Evolutionary conservation across 139 green algal genomes (phyloP).

Genomic region (Coccomyxa sp.): DNA sequence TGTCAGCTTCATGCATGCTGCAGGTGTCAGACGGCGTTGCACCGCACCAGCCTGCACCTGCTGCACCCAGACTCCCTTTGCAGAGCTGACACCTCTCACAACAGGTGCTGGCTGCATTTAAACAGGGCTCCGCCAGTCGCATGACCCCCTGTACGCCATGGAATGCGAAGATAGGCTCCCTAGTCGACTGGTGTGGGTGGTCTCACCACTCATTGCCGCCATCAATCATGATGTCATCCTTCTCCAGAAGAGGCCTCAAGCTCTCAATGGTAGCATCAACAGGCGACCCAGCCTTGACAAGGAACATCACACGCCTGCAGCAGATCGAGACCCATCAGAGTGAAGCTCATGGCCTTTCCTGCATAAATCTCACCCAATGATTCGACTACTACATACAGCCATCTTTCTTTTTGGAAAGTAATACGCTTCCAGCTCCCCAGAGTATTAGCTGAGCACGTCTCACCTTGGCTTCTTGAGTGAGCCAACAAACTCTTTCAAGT

Average conservation of each 20-base stretch:
- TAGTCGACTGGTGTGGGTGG: neutral
- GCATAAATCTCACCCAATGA: no score
- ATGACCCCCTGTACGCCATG: no score
- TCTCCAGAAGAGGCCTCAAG: constrained; percentile 86
- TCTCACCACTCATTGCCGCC: constrained; percentile 92
- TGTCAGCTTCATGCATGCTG: neutral
- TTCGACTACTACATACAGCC: no score
- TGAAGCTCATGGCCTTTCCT: no score
- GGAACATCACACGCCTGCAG: constrained; percentile 89
- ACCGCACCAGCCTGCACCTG: no score
- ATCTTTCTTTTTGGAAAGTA: no score
- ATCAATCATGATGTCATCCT: constrained; percentile 97
- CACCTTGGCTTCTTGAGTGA: constrained; percentile 89
- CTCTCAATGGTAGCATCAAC: constrained; percentile 92
- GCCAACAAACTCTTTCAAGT: constrained; percentile 89
- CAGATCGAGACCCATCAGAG: neutral
- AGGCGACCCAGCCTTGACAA: constrained; percentile 94
- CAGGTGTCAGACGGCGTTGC: neutral
- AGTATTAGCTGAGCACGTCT: neutral
- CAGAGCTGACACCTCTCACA: neutral
- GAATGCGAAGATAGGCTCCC: no score
- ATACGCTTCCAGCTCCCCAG: no score
- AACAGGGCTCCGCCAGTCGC: neutral
- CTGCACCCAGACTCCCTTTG: no score
- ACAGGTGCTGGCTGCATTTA: neutral